Evolutionary conservation across 2,329 filamentous ascomycete species (phyloP).

Genomic region (Fusarium camptoceras): DNA sequence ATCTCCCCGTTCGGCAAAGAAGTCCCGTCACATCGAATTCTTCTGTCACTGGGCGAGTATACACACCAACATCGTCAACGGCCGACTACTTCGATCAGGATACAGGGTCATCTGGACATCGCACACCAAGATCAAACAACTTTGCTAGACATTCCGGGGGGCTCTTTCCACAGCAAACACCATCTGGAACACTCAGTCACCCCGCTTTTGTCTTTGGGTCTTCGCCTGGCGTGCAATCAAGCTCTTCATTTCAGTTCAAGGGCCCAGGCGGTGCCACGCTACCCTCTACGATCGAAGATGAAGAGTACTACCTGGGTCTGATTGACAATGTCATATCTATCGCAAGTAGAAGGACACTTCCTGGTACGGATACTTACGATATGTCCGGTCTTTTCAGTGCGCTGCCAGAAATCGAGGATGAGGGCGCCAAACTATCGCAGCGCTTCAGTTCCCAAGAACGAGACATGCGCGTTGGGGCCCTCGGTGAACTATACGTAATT

Average conservation of each 20-base stretch:
- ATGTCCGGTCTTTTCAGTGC: constrained; percentile 25
- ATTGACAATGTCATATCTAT: constrained; percentile 20
- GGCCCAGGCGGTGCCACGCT: not conserved
- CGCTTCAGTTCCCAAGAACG: constrained; percentile 23
- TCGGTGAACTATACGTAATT: constrained; percentile 40
- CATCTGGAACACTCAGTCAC: not conserved
- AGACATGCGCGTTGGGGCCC: constrained; percentile 34
- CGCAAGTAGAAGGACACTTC: not conserved
- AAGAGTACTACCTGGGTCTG: constrained; percentile 20
- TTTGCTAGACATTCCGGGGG: not conserved
- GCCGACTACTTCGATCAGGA: not conserved
- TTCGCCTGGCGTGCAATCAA: constrained; percentile 10
- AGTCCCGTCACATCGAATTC: constrained; percentile 31
- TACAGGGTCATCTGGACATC: not conserved
- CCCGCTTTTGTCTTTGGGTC: constrained; percentile 39
- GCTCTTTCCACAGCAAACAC: not conserved
- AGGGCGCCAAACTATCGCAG: constrained; percentile 8
- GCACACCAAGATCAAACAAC: not conserved
- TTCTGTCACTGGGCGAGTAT: constrained; percentile 6
- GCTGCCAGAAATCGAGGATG: constrained; percentile 23
- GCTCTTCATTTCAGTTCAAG: constrained; percentile 24
- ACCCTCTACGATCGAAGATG: constrained; percentile 14
- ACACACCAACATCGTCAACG: constrained; percentile 21
- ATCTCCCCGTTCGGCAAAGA: constrained; percentile 22
- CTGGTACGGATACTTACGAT: not conserved